phyloP scores from a whole-genome alignment of 257 asterid species.

The Perilla frutescens region DNA sequence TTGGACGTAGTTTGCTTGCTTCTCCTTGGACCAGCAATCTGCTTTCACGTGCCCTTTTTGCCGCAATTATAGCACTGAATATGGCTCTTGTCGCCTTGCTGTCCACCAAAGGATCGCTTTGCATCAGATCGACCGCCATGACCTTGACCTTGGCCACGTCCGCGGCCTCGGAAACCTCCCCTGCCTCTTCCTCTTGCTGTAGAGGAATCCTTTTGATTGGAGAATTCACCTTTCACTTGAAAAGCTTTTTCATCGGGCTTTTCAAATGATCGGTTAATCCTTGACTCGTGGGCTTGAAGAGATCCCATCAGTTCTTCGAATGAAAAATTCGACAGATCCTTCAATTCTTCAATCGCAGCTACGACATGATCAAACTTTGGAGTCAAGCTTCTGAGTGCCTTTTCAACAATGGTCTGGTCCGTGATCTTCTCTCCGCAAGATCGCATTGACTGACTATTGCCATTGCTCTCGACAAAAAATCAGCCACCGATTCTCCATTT shows the following conservation, averaged over 20 bases:
- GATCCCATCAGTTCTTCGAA: slow-evolving; percentile 8
- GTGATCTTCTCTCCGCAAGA: background rate
- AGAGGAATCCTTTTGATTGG: background rate
- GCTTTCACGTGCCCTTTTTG: slow-evolving; percentile 12
- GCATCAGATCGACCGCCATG: background rate
- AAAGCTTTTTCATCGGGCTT: slow-evolving; percentile 20
- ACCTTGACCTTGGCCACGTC: background rate
- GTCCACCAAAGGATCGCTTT: background rate
- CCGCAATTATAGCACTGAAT: slow-evolving; percentile 10
- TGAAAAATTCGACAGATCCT: background rate
- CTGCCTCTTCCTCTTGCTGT: background rate
- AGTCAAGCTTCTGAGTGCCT: slow-evolving; percentile 16
- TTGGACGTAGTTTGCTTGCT: slow-evolving; percentile 7
- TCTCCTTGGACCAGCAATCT: slow-evolving; percentile 21
- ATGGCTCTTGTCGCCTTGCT: background rate
- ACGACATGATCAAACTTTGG: slow-evolving; percentile 29
- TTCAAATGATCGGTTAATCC: background rate
- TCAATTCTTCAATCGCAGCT: slow-evolving; percentile 9
- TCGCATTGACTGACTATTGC: background rate
- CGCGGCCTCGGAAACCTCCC: background rate
- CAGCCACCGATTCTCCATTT: background rate
- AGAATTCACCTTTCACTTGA: slow-evolving; percentile 1
- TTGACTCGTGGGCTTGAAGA: slow-evolving; percentile 8
- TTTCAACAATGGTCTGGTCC: background rate
- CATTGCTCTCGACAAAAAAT: background rate